phyloP scores from a whole-genome alignment of 495 filamentous ascomycete species.

The Chaetomium tenue region DNA sequence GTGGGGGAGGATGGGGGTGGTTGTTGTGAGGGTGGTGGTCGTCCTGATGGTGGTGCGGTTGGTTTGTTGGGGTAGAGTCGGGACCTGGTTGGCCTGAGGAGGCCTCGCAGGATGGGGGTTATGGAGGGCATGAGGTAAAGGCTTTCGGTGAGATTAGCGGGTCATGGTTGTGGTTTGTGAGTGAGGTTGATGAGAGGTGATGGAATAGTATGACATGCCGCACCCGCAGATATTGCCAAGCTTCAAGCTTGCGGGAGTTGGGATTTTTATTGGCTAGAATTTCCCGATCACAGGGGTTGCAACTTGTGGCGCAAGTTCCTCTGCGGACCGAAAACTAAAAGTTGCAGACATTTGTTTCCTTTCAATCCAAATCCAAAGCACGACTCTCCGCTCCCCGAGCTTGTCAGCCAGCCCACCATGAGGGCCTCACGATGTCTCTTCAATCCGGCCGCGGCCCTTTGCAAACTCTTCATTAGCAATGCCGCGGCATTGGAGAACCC shows the following conservation, averaged over 20 bases:
- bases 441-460: slow-evolving; percentile 42
- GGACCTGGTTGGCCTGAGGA: slow-evolving; percentile 3
- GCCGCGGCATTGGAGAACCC: slow-evolving; percentile 12
- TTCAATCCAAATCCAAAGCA: slow-evolving; percentile 1
- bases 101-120: slow-evolving; percentile 16
- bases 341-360: not conserved
- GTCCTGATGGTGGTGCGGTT: not conserved
- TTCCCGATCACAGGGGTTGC: slow-evolving; percentile 18
- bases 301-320: not conserved
- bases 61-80: slow-evolving; percentile 1
- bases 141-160: not conserved
- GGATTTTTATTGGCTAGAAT: slow-evolving; percentile 22
- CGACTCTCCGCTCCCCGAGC: not conserved
- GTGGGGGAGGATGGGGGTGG: not conserved
- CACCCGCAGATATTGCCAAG: slow-evolving; percentile 11
- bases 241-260: not conserved
- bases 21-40: not conserved
- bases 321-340: slow-evolving; percentile 11
- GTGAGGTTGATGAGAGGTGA: not conserved
- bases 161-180: slow-evolving; percentile 4
- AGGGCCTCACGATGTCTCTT: slow-evolving; percentile 38
- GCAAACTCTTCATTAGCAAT: slow-evolving; percentile 40
- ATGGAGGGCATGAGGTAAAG: slow-evolving; percentile 10
- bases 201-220: not conserved
- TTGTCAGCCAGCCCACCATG: slow-evolving; percentile 30